Percentiles rank a stretch among this genome's conserved stretches.
These are phyloP conservation scores for Mollisiaceae sp. DNA, from an alignment of 2,329 filamentous ascomycete species.

Conservation along the genomic window DNA sequence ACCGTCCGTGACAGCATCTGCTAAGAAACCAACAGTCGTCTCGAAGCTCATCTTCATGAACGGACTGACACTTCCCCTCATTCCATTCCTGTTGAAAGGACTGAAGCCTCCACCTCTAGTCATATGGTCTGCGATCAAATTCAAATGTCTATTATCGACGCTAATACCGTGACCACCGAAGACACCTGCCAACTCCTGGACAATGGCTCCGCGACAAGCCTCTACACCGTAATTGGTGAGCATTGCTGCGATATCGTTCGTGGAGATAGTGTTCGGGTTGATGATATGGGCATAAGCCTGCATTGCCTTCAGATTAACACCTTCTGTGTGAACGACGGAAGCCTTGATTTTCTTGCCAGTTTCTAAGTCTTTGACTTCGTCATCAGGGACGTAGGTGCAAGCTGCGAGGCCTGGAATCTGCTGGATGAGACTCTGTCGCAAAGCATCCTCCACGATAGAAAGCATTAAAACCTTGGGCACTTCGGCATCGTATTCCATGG, in stretches of 20 bases:
- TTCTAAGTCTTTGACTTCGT: constrained; percentile 54
- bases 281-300: constrained; percentile 85
- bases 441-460: constrained; percentile 82
- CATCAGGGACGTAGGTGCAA: constrained; percentile 69
- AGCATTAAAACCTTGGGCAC: constrained; percentile 94
- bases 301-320: constrained; percentile 90
- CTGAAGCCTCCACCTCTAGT: constrained; percentile 89
- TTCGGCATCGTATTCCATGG: constrained; percentile 78
- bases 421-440: constrained; percentile 81
- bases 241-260: constrained; percentile 90
- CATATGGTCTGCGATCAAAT: constrained; percentile 97
- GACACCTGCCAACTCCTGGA: constrained; percentile 82
- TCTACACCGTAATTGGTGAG: constrained; percentile 90
- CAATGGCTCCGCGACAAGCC: constrained; percentile 85
- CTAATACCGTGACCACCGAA: constrained; percentile 91
- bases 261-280: constrained; percentile 83
- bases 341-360: constrained; percentile 55
- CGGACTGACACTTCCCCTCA: constrained; percentile 83
- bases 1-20: constrained; percentile 86
- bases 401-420: constrained; percentile 78
- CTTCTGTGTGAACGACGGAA: constrained; percentile 74
- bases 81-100: constrained; percentile 89
- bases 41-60: constrained; percentile 99
- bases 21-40: constrained; percentile 92
- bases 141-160: constrained; percentile 90